Conservation (phyloP, 495 filamentous ascomycete species). For the Podospora pseudocomata region DNA sequence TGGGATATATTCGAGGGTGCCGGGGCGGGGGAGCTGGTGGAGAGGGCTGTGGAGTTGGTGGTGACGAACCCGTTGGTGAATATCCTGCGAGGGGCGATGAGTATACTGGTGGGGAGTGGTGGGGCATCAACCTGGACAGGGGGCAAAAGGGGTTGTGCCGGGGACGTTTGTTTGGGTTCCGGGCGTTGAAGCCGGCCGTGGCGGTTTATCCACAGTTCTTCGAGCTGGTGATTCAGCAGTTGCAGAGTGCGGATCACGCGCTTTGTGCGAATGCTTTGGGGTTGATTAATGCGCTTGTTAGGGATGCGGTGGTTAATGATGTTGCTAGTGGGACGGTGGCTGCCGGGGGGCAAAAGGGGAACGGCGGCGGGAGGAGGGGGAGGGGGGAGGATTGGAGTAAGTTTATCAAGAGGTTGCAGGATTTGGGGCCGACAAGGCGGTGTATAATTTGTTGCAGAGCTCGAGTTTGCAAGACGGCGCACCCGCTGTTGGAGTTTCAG, state of each 20-base stretch:
- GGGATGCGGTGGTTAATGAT: constrained; percentile 86
- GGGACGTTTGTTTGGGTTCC: constrained; percentile 76
- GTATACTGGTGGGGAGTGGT: constrained; percentile 91
- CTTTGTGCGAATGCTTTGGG: constrained; percentile 94
- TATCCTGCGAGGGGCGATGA: constrained; percentile 94
- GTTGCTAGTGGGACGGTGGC: constrained; percentile 36
- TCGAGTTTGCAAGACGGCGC: constrained; percentile 91
- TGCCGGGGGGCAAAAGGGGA: constrained; percentile 18
- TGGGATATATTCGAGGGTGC: constrained; percentile 73
- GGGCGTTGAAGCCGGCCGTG: constrained; percentile 88
- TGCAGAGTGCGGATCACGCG: constrained; percentile 92
- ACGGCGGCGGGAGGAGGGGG: not conserved
- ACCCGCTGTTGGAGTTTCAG: constrained; percentile 93
- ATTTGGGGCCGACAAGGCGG: constrained; percentile 86
- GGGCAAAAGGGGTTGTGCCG: constrained; percentile 22
- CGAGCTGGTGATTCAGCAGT: constrained; percentile 82
- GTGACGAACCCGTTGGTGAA: constrained; percentile 96
- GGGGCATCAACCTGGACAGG: constrained; percentile 35
- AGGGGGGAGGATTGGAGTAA: constrained; percentile 80
- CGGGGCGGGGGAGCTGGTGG: constrained; percentile 50
- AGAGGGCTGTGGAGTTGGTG: constrained; percentile 85
- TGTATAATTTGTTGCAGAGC: constrained; percentile 88
- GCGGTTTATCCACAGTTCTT: constrained; percentile 88
- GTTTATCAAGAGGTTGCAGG: constrained; percentile 89
- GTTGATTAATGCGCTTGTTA: constrained; percentile 90